phyloP scores from a whole-genome alignment of 225 moss, liverwort and hornwort genomes.

The Pleurozium schreberi region DNA sequence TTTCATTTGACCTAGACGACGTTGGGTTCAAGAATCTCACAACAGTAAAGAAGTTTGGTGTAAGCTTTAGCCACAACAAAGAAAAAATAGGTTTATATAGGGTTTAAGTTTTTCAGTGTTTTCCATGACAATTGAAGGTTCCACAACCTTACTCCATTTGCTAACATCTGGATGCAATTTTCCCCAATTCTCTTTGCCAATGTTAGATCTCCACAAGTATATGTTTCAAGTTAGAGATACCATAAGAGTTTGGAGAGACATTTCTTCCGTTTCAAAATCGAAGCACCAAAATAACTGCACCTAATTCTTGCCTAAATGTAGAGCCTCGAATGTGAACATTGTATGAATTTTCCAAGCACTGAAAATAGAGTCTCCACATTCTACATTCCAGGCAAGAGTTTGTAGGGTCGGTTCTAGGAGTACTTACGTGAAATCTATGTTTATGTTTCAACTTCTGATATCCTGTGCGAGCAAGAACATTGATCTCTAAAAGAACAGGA shows the following conservation, averaged over 20 bases:
- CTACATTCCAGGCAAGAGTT: background rate
- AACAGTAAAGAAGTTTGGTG: background rate
- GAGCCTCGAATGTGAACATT: background rate
- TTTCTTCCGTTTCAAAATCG: background rate
- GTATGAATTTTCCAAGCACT: background rate
- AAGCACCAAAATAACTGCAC: no score
- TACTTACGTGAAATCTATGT: background rate
- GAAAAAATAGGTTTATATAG: no score
- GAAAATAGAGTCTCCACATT: background rate
- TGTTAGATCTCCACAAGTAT: background rate
- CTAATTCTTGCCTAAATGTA: background rate
- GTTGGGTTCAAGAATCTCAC: background rate
- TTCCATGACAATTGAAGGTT: background rate
- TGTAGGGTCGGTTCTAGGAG: background rate
- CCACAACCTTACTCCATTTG: background rate
- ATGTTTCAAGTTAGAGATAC: background rate
- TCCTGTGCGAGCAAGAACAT: background rate
- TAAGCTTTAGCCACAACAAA: background rate
- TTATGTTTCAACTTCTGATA: no score
- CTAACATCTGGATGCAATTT: background rate
- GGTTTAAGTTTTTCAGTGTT: no score
- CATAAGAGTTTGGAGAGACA: background rate
- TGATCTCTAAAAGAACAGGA: background rate
- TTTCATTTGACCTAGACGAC: no score
- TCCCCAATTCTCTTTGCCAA: background rate